Conservation (phyloP, 306 rosid species). For the Trifolium fragiferum region DNA sequence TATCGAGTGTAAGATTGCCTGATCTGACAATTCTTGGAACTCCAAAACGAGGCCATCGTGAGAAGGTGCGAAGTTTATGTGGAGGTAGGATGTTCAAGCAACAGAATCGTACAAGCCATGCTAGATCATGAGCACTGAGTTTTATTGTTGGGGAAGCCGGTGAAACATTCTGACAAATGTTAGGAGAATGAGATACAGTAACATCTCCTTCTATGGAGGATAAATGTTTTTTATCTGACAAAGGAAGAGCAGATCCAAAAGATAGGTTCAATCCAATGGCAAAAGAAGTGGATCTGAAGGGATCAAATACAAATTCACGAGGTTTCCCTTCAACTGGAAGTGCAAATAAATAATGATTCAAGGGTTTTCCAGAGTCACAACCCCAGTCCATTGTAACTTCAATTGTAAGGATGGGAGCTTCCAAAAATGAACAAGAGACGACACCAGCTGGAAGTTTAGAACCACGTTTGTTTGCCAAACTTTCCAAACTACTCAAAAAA, state of each 20-base stretch:
- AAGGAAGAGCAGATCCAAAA: slow-evolving; percentile 58
- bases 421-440: slow-evolving; percentile 63
- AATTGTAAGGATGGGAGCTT: slow-evolving; percentile 71
- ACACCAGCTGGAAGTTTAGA: slow-evolving; percentile 69
- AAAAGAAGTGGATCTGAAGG: slow-evolving; percentile 87
- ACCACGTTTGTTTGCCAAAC: slow-evolving; percentile 68
- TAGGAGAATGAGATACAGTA: slow-evolving; percentile 51
- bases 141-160: slow-evolving; percentile 61
- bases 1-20: slow-evolving; percentile 90
- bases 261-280: slow-evolving; percentile 67
- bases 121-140: slow-evolving; percentile 91
- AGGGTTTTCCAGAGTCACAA: slow-evolving; percentile 82
- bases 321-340: slow-evolving; percentile 79
- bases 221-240: slow-evolving; percentile 34
- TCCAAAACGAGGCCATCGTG: slow-evolving; percentile 96
- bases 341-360: slow-evolving; percentile 81
- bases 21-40: slow-evolving; percentile 77
- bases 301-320: slow-evolving; percentile 79
- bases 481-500: slow-evolving; percentile 76
- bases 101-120: slow-evolving; percentile 73
- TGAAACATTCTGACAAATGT: slow-evolving; percentile 40
- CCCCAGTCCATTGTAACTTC: slow-evolving; percentile 91
- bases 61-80: slow-evolving; percentile 81
- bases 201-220: slow-evolving; percentile 49
- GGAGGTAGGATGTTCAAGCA: slow-evolving; percentile 75